phyloP scores from a whole-genome alignment of 257 asterid genomes.

The Mitragyna speciosa region DNA sequence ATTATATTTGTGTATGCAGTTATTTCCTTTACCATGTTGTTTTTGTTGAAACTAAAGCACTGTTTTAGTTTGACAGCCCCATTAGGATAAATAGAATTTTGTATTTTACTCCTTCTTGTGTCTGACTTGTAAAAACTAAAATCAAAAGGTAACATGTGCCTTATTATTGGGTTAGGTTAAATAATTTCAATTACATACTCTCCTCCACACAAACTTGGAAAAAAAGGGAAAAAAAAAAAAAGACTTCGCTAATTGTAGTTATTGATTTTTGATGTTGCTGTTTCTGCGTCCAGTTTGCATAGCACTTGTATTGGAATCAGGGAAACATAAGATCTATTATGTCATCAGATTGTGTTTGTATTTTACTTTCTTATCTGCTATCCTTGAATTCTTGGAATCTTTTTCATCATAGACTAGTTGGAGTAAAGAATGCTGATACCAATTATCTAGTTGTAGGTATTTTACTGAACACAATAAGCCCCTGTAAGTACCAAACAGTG shows the following conservation, averaged over 20 bases:
- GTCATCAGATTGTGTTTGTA: no score
- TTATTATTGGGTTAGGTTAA: neutral
- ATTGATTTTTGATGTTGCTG: neutral
- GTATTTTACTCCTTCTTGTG: neutral
- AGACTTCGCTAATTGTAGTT: neutral
- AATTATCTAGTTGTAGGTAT: neutral
- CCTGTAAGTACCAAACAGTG: neutral
- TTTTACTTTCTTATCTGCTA: neutral
- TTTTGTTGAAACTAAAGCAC: neutral
- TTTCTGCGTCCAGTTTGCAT: neutral
- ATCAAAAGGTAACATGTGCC: neutral
- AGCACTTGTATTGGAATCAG: neutral
- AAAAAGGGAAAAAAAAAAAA: neutral
- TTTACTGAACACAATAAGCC: neutral
- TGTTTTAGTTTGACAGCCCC: neutral
- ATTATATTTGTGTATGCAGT: neutral
- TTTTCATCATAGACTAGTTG: no score
- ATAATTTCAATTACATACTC: neutral
- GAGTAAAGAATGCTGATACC: neutral
- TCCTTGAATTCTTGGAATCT: neutral
- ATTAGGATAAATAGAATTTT: neutral
- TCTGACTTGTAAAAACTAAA: neutral
- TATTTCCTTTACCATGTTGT: no score
- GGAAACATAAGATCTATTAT: neutral
- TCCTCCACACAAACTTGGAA: no score